Conservation (phyloP, 1,139 yeast species). For the Zhuliangozyma blackwelliae region DNA sequence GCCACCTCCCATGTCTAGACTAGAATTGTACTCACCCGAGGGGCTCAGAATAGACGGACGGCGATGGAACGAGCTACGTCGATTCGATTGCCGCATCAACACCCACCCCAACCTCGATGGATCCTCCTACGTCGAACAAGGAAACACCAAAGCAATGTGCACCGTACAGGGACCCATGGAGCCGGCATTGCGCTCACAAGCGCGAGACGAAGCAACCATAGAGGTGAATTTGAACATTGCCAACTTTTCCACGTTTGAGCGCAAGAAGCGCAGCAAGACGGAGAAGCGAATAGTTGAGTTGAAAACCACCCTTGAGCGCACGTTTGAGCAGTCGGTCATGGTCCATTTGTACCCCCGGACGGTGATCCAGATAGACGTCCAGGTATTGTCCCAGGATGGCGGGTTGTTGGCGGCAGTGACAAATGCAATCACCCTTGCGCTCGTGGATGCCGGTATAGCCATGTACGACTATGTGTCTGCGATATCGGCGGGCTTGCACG, state of each 20-base stretch:
- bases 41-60: slow-evolving; percentile 92
- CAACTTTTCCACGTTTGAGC: slow-evolving; percentile 74
- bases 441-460: slow-evolving; percentile 93
- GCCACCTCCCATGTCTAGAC: slow-evolving; percentile 43
- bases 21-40: slow-evolving; percentile 89
- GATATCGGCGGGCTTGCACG: slow-evolving; percentile 74
- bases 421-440: slow-evolving; percentile 85
- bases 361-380: slow-evolving; percentile 64
- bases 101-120: slow-evolving; percentile 93
- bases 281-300: slow-evolving; percentile 77
- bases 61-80: slow-evolving; percentile 88
- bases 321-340: slow-evolving; percentile 78
- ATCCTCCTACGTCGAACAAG: slow-evolving; percentile 87
- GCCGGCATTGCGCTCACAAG: slow-evolving; percentile 53
- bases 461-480: slow-evolving; percentile 89
- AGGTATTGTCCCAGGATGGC: slow-evolving; percentile 87
- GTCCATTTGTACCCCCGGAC: slow-evolving; percentile 79
- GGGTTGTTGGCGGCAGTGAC: slow-evolving; percentile 76
- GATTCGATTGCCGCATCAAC: slow-evolving; percentile 73
- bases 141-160: slow-evolving; percentile 85
- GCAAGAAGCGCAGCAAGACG: slow-evolving; percentile 61
- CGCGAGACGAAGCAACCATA: slow-evolving; percentile 48
- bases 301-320: slow-evolving; percentile 66
- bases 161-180: slow-evolving; percentile 88
- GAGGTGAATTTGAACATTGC: slow-evolving; percentile 68